Percentiles rank a stretch among this genome's conserved stretches.
Conservation (phyloP, 2,329 filamentous ascomycete genomes). For the Allantophomopsis lycopodina region DNA sequence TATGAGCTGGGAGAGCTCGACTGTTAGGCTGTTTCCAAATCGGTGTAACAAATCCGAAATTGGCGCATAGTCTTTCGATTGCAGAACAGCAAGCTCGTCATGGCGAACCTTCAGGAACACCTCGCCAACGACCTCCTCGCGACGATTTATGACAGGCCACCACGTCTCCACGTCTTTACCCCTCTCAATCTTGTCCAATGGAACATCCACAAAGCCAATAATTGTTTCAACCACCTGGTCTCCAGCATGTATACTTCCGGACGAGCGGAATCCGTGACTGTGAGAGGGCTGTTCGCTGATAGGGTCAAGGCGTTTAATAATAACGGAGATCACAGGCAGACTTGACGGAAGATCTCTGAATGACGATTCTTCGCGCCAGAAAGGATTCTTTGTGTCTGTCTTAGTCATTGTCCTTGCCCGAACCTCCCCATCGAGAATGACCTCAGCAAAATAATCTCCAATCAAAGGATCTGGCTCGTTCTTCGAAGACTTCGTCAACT, state of each 20-base stretch:
- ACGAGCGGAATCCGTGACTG: conserved; percentile 16
- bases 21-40: conserved; percentile 71
- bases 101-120: conserved; percentile 73
- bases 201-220: conserved; percentile 60
- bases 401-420: conserved; percentile 64
- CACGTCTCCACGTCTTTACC: conserved; percentile 76
- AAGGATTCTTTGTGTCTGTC: conserved; percentile 56
- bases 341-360: conserved; percentile 60
- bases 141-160: conserved; percentile 70
- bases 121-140: conserved; percentile 64
- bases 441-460: conserved; percentile 67
- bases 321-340: conserved; percentile 53
- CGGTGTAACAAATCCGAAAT: conserved; percentile 74
- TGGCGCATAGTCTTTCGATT: conserved; percentile 71
- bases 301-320: conserved; percentile 51
- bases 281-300: conserved; percentile 6
- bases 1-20: conserved; percentile 69
- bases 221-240: conserved; percentile 31
- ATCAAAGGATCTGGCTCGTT: conserved; percentile 29
- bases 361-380: conserved; percentile 73
- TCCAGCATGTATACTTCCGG: conserved; percentile 12
- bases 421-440: conserved; percentile 68
- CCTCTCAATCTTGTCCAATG: conserved; percentile 63
- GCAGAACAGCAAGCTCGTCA: conserved; percentile 81
- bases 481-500: conserved; percentile 7